phyloP scores from a whole-genome alignment of 148 eudicot genomes.

The Amaranthus cruentus region DNA sequence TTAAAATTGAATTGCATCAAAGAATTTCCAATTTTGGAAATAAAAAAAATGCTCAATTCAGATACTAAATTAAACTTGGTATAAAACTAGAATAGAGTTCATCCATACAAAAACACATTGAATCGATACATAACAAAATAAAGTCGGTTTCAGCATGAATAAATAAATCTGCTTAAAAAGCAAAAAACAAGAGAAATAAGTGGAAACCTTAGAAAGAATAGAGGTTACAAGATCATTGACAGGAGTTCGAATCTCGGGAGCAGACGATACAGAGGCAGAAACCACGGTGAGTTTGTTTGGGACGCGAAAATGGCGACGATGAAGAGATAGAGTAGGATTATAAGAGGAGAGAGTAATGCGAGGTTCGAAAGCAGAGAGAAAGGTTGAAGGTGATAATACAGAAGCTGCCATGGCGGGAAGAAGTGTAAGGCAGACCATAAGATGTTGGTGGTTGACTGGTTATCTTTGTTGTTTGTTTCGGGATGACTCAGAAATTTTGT shows the following conservation, averaged over 20 bases:
- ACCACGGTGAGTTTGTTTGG: slow-evolving; percentile 6
- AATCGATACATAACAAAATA: too few relatives aligned
- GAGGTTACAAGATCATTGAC: slow-evolving; percentile 45
- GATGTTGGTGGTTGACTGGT: neutral
- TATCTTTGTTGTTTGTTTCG: neutral
- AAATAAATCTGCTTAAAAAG: too few relatives aligned
- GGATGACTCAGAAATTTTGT: neutral
- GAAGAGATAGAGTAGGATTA: slow-evolving; percentile 7
- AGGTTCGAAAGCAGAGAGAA: slow-evolving; percentile 13
- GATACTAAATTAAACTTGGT: too few relatives aligned
- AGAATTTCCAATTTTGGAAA: too few relatives aligned
- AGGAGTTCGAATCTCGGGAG: slow-evolving; percentile 22
- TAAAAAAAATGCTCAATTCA: too few relatives aligned
- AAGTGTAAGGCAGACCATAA: neutral
- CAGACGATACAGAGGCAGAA: slow-evolving; percentile 38
- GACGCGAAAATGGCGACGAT: neutral
- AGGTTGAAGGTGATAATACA: slow-evolving; percentile 17
- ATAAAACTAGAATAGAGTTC: too few relatives aligned
- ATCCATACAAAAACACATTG: too few relatives aligned
- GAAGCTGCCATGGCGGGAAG: slow-evolving; percentile 18
- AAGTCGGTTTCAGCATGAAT: too few relatives aligned
- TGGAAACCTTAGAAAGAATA: slow-evolving; percentile 44
- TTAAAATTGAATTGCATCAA: too few relatives aligned
- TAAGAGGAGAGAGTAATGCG: slow-evolving; percentile 20
- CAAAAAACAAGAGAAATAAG: too few relatives aligned